A percentile compares a stretch with the other conserved stretches of the same genome.
Evolutionary conservation across 2,329 filamentous ascomycete genomes (phyloP).

Genomic region (Westerdykella ornata): DNA sequence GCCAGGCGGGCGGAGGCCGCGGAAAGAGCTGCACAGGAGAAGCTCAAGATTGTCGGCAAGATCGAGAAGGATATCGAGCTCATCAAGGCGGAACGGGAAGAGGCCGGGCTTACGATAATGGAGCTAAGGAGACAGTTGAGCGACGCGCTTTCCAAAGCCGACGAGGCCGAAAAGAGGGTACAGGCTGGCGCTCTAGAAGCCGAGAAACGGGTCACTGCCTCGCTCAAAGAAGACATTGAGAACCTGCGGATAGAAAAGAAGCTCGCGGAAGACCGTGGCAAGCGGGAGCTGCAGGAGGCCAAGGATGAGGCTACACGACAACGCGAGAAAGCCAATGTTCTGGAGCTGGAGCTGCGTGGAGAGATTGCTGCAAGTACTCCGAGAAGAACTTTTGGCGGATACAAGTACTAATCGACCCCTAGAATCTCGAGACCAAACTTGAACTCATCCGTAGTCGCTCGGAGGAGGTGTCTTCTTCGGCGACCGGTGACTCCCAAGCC

Average conservation of each 20-base stretch:
- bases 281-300: conserved; percentile 62
- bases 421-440: conserved; percentile 78
- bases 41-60: conserved; percentile 46
- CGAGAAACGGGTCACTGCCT: conserved; percentile 52
- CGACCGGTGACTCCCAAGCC: conserved; percentile 73
- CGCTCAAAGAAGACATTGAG: conserved; percentile 59
- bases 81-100: conserved; percentile 57
- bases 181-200: conserved; percentile 61
- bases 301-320: conserved; percentile 67
- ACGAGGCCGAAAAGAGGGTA: conserved; percentile 59
- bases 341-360: conserved; percentile 71
- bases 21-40: conserved; percentile 52
- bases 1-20: conserved; percentile 55
- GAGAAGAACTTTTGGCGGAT: neutral
- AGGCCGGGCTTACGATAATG: conserved; percentile 58
- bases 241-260: conserved; percentile 68
- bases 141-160: conserved; percentile 59
- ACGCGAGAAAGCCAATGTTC: conserved; percentile 59
- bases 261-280: conserved; percentile 62
- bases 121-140: conserved; percentile 65
- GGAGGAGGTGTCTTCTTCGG: conserved; percentile 82
- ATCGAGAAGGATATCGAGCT: conserved; percentile 53
- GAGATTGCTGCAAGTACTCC: conserved; percentile 53
- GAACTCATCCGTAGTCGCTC: conserved; percentile 78
- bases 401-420: conserved; percentile 23